A percentile compares a stretch with the other conserved stretches of the same genome.
Conservation (phyloP, 2,329 filamentous ascomycete species). For the Ophiostoma ulmi region DNA sequence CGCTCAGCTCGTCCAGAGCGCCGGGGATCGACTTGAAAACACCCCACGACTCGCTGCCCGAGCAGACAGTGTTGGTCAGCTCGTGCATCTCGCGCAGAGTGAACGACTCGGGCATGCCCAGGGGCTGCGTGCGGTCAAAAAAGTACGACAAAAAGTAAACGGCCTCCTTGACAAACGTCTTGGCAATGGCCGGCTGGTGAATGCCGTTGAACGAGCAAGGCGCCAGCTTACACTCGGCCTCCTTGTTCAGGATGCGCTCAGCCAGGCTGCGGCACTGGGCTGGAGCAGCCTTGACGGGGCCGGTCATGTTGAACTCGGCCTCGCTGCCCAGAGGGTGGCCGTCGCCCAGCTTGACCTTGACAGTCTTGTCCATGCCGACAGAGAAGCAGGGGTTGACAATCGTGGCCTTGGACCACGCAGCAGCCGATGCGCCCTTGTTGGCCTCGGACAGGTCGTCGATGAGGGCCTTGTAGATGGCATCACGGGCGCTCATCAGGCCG, state of each 20-base stretch:
- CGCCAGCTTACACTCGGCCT: slow-evolving; percentile 69
- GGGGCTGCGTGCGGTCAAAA: slow-evolving; percentile 85
- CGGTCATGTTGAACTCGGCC: slow-evolving; percentile 78
- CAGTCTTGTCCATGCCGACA: slow-evolving; percentile 68
- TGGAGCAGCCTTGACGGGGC: slow-evolving; percentile 67
- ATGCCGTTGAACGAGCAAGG: slow-evolving; percentile 99
- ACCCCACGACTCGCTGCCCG: slow-evolving; percentile 71
- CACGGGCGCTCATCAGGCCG: slow-evolving; percentile 89
- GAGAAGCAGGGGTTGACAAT: slow-evolving; percentile 82
- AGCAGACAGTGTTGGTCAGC: slow-evolving; percentile 77
- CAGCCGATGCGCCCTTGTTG: slow-evolving; percentile 52
- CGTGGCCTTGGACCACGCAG: slow-evolving; percentile 64
- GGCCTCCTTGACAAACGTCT: slow-evolving; percentile 88
- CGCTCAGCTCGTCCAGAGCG: slow-evolving; percentile 73
- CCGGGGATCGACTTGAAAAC: slow-evolving; percentile 70
- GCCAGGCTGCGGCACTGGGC: slow-evolving; percentile 86
- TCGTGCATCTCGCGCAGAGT: slow-evolving; percentile 86
- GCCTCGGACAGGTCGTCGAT: slow-evolving; percentile 65
- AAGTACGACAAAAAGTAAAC: slow-evolving; percentile 98
- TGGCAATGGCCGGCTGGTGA: slow-evolving; percentile 84
- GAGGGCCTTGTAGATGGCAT: slow-evolving; percentile 73
- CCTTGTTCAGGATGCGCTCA: slow-evolving; percentile 87
- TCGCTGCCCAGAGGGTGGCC: slow-evolving; percentile 59
- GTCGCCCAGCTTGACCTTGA: slow-evolving; percentile 66
- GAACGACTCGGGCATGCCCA: slow-evolving; percentile 98